Percentiles rank a stretch among this genome's conserved stretches.
Evolutionary conservation across 192 early-diverging fungal genomes (phyloP).

Genomic region (Dimargaris xerosporica): DNA sequence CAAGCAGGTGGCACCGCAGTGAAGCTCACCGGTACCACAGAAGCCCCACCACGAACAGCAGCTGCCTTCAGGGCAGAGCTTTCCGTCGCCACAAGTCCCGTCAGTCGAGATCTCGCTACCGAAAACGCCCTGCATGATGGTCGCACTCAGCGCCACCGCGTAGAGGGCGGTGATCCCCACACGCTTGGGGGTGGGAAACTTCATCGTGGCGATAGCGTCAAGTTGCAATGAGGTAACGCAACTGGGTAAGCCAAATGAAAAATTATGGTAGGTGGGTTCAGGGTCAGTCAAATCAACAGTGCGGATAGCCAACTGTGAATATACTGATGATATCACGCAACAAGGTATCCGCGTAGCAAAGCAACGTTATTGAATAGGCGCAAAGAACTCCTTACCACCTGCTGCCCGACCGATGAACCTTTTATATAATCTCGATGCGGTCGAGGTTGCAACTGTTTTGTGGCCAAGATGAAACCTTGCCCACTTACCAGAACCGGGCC

Average conservation of each 20-base stretch:
- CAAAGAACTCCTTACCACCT: too few relatives aligned
- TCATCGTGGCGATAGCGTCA: background rate
- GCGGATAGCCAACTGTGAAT: too few relatives aligned
- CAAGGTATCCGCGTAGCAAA: too few relatives aligned
- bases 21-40: slow-evolving; percentile 10
- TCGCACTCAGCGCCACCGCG: background rate
- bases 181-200: slow-evolving; percentile 7
- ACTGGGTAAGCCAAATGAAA: background rate
- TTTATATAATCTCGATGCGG: too few relatives aligned
- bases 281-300: too few relatives aligned
- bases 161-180: slow-evolving; percentile 8
- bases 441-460: too few relatives aligned
- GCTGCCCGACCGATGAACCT: too few relatives aligned
- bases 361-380: too few relatives aligned
- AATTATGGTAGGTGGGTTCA: too few relatives aligned
- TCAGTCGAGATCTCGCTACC: slow-evolving; percentile 4
- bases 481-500: too few relatives aligned
- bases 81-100: slow-evolving; percentile 9
- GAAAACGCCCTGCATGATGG: background rate
- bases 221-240: background rate
- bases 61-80: slow-evolving; percentile 10
- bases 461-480: too few relatives aligned
- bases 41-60: slow-evolving; percentile 15
- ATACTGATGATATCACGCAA: too few relatives aligned
- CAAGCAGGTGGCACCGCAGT: slow-evolving; percentile 13